Base-by-base conservation (phyloP, 2,329 filamentous ascomycete species). In the Pseudogymnoascus sp. region DNA sequence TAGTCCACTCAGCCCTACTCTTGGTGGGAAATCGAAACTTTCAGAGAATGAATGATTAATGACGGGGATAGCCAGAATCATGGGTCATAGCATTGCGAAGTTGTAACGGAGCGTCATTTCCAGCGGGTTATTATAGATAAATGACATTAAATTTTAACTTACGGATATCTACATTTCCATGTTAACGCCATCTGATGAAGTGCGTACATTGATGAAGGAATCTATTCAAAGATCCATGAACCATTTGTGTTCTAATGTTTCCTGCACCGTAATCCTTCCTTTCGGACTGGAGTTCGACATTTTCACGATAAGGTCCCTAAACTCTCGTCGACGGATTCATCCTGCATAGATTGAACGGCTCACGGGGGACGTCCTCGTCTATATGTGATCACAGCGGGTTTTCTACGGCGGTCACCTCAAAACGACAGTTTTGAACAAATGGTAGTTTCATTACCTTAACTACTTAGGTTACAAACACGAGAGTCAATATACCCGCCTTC, bases 1-100 rank as follows among this genome's bases (percentile, higher is more conserved):
- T 2, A 71, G 68, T 58, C 70, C 68, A 9, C 67, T 67, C 5
- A 67, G 62, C 11, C 69, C 69, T 13, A 65, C 64, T 33, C 47
- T 21, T 5, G 13, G 9, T 54, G 47, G 15, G 15, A 17, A 54
- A 44, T 44, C 40, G n/a, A 54, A 35, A 13, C 29, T 21, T 13
- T 10, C 47, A 33, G 11, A 21, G 47, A 11, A 54, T 33, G 47
- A 54, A 54, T 54, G 47, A 54, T 54, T 54, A 54, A 54, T 54
- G n/a, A n/a, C 5, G 2, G 24, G n/a, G 10, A 10, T 26, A 33
- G 29, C 35, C 15, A 33, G 29, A 10, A 21, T 33, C 21, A 33
- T 26, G 9, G 10, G 29, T 35, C n/a, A 15, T 33, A 17, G 3
- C 5, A 8, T 11, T 11, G 13, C n/a, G 4, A 21, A 29, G 29